phyloP scores from a whole-genome alignment of 2,329 filamentous ascomycete species.

The Orbilia oligospora region DNA sequence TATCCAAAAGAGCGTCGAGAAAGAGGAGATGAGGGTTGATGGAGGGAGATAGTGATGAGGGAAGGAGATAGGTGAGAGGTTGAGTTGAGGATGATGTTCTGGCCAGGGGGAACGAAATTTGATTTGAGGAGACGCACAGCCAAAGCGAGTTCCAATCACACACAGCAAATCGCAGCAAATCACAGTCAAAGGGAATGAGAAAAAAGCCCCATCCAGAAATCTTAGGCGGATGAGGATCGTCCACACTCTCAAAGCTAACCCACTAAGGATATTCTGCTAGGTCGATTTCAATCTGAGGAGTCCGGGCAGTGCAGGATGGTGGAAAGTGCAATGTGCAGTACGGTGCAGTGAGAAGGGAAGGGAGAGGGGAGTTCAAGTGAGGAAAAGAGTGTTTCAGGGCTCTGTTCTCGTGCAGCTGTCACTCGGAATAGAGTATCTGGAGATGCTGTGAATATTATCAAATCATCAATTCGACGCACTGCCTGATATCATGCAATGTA shows the following conservation, averaged over 20 bases:
- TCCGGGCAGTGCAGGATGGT: not conserved
- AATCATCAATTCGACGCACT: constrained; percentile 31
- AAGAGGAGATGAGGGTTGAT: constrained; percentile 4
- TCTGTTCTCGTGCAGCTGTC: constrained; percentile 45
- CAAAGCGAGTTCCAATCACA: constrained; percentile 27
- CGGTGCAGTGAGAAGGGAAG: not conserved
- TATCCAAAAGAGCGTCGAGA: constrained; percentile 31
- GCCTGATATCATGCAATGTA: constrained; percentile 14
- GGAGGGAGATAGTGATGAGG: not conserved
- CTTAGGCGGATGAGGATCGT: constrained; percentile 37
- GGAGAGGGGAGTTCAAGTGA: not conserved
- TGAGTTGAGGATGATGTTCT: constrained; percentile 35
- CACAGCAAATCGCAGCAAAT: constrained; percentile 23
- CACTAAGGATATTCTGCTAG: constrained; percentile 5
- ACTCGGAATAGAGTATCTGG: constrained; percentile 43
- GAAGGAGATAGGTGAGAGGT: constrained; percentile 20
- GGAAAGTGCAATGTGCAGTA: too few relatives aligned
- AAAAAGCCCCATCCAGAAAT: constrained; percentile 31
- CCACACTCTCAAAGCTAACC: constrained; percentile 32
- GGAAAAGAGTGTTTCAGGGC: constrained; percentile 42
- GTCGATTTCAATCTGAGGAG: not conserved
- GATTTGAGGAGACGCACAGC: constrained; percentile 43
- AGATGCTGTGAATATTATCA: constrained; percentile 16
- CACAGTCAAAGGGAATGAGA: constrained; percentile 17
- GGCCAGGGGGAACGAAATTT: constrained; percentile 54